These are phyloP conservation scores for Lophiostoma macrostomum DNA, from an alignment of 495 filamentous ascomycete genomes.

Conservation along the genomic window DNA sequence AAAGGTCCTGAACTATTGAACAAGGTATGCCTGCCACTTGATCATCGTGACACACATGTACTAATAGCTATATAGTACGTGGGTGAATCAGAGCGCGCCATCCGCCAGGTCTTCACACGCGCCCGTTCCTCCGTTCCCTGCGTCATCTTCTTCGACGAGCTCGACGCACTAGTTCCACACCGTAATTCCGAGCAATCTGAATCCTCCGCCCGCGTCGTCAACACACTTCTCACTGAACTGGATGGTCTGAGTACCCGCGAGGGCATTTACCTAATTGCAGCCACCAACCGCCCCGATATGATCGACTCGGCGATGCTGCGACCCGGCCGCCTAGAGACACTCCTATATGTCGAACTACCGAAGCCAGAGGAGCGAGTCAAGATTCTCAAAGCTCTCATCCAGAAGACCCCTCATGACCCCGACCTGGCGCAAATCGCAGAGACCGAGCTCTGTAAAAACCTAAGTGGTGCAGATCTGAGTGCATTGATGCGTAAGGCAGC, in stretches of 20 bases:
- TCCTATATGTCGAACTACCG: constrained; percentile 87
- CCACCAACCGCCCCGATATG: constrained; percentile 92
- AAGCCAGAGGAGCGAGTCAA: constrained; percentile 74
- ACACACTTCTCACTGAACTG: constrained; percentile 93
- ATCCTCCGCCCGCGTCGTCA: constrained; percentile 84
- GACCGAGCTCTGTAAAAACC: constrained; percentile 62
- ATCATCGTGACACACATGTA: background rate
- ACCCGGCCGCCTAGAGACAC: constrained; percentile 83
- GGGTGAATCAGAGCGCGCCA: constrained; percentile 88
- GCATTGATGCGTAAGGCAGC: constrained; percentile 75
- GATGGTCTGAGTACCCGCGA: constrained; percentile 78
- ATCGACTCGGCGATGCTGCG: constrained; percentile 95
- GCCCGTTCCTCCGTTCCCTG: constrained; percentile 85
- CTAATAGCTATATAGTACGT: constrained; percentile 56
- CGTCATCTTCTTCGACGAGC: constrained; percentile 96
- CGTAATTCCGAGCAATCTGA: constrained; percentile 80
- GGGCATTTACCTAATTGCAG: constrained; percentile 92
- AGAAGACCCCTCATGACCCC: constrained; percentile 55
- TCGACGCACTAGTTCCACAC: constrained; percentile 85
- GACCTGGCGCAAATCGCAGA: constrained; percentile 61
- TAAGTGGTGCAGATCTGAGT: constrained; percentile 85
- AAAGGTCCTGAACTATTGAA: constrained; percentile 93
- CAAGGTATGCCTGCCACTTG: constrained; percentile 49
- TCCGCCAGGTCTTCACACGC: constrained; percentile 87
- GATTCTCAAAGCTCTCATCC: constrained; percentile 74